phyloP scores from a whole-genome alignment of 306 rosid species.

The Pterocarpus santalinus region DNA sequence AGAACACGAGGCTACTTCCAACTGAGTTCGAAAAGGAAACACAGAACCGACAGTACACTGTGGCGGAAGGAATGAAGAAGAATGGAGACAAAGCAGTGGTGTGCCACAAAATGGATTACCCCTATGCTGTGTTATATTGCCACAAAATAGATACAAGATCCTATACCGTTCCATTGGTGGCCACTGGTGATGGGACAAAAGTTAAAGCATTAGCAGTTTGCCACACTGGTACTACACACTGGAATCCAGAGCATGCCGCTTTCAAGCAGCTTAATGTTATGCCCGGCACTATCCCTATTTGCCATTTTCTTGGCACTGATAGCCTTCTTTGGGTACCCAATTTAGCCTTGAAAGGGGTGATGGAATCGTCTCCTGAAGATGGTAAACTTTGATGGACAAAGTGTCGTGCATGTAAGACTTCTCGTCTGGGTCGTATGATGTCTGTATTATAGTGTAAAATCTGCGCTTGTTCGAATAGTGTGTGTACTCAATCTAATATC shows the following conservation, averaged over 20 bases:
- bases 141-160: constrained; percentile 44
- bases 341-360: background rate
- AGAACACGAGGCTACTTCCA: constrained; percentile 10
- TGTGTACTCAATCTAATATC: too few species aligned
- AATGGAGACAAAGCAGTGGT: constrained; percentile 26
- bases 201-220: constrained; percentile 53
- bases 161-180: constrained; percentile 49
- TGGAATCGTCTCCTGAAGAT: too few species aligned
- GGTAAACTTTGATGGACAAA: too few species aligned
- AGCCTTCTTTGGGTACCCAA: constrained; percentile 53
- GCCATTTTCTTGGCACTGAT: constrained; percentile 48
- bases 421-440: too few species aligned
- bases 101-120: constrained; percentile 52
- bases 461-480: too few species aligned
- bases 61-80: too few species aligned
- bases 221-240: constrained; percentile 40
- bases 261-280: constrained; percentile 45
- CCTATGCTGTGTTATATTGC: constrained; percentile 55
- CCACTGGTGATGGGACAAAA: constrained; percentile 36
- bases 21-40: background rate
- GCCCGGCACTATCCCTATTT: constrained; percentile 54
- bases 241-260: constrained; percentile 25
- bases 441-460: too few species aligned
- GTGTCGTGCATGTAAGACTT: too few species aligned
- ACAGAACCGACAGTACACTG: too few species aligned